A percentile compares a stretch with the other conserved stretches of the same genome.
Evolutionary conservation across 208 protist species (phyloP).

Genomic region (Trypanosoma scelopori): DNA sequence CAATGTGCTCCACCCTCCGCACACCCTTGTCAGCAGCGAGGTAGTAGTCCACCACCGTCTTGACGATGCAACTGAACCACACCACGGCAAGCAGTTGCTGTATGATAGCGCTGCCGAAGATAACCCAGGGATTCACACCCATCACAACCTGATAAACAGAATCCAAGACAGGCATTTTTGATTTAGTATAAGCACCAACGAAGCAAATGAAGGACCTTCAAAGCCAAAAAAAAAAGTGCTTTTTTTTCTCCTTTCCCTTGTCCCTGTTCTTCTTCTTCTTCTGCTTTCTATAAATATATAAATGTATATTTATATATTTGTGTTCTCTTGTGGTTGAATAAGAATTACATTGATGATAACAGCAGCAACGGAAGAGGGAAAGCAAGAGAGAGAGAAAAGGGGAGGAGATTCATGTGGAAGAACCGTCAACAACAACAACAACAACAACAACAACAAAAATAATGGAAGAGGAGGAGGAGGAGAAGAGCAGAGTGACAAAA

Average conservation of each 20-base stretch:
- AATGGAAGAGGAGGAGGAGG: neutral
- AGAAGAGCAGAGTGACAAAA: neutral
- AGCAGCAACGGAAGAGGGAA: neutral
- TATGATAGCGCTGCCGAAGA: constrained; percentile 45
- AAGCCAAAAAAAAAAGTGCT: neutral
- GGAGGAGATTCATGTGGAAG: neutral
- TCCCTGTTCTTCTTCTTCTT: neutral
- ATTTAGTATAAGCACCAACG: neutral
- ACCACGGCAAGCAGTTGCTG: constrained; percentile 73
- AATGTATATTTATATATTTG: too few relatives aligned
- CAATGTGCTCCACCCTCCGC: constrained; percentile 67
- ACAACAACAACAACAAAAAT: too few relatives aligned
- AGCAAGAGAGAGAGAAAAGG: neutral
- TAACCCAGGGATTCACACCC: constrained; percentile 47
- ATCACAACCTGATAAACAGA: constrained; percentile 19
- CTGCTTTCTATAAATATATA: too few relatives aligned
- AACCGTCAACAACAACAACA: too few relatives aligned
- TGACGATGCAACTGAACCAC: constrained; percentile 81
- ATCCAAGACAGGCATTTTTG: constrained; percentile 18
- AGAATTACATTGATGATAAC: neutral
- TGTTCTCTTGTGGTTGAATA: neutral
- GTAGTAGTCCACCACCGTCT: constrained; percentile 71
- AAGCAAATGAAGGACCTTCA: neutral
- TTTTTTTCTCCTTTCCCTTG: constrained; percentile 6
- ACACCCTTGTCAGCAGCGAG: constrained; percentile 88